Percentiles rank a stretch among this genome's conserved stretches.
phyloP scores from a whole-genome alignment of 352 stramenopile species.

The Pythium coloratum region DNA sequence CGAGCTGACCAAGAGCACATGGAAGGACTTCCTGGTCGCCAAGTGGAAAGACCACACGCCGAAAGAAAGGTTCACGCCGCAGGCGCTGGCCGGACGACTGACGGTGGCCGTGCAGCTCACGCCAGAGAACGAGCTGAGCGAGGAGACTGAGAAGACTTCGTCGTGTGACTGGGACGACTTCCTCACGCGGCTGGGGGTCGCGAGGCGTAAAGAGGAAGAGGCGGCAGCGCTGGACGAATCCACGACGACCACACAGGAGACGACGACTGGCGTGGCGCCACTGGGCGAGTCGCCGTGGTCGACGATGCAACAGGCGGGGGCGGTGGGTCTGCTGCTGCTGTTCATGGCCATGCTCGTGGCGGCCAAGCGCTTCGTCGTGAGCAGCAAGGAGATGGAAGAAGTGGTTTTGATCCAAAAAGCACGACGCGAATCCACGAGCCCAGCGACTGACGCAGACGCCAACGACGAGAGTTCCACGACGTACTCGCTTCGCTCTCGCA shows the following conservation, averaged over 20 bases:
- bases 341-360: conserved; percentile 1
- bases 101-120: conserved; percentile 37
- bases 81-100: conserved; percentile 62
- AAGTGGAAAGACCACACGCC: conserved; percentile 33
- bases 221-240: background rate
- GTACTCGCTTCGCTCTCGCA: background rate
- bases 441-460: background rate
- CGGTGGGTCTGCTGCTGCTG: conserved; percentile 1
- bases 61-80: conserved; percentile 60
- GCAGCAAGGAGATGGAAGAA: conserved; percentile 14
- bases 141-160: too few species aligned
- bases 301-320: too few species aligned
- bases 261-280: background rate
- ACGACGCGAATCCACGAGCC: background rate
- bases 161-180: background rate
- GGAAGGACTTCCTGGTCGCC: conserved; percentile 61
- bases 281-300: background rate
- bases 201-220: background rate
- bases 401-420: background rate
- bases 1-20: conserved; percentile 19
- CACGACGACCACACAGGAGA: background rate
- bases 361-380: conserved; percentile 20
- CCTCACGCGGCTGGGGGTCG: background rate
- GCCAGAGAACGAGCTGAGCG: background rate
- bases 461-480: background rate